Conservation (phyloP, 2,329 filamentous ascomycete genomes). For the Metarhizium sp. region DNA sequence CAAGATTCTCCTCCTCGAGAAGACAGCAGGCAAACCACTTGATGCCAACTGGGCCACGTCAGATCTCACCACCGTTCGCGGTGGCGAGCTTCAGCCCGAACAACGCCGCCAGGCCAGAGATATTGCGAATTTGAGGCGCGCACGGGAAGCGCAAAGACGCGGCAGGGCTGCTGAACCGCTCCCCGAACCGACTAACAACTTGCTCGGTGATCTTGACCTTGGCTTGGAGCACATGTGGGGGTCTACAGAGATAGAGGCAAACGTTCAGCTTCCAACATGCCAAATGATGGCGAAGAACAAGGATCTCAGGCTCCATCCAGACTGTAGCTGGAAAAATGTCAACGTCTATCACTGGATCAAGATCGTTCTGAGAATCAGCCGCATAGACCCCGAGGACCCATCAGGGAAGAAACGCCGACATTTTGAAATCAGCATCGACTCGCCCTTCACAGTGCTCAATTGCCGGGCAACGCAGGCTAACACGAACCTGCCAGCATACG, state of each 20-base stretch:
- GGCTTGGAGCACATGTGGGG: slow-evolving; percentile 66
- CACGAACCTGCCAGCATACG: slow-evolving; percentile 74
- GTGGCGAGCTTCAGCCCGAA: slow-evolving; percentile 59
- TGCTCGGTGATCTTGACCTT: slow-evolving; percentile 70
- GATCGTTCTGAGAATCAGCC: slow-evolving; percentile 90
- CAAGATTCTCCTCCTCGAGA: slow-evolving; percentile 82
- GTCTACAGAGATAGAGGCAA: slow-evolving; percentile 90
- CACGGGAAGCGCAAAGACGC: slow-evolving; percentile 39
- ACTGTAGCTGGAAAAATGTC: slow-evolving; percentile 89
- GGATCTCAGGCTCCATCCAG: slow-evolving; percentile 62
- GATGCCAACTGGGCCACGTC: slow-evolving; percentile 66
- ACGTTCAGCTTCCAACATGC: slow-evolving; percentile 83
- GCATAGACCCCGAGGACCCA: slow-evolving; percentile 68
- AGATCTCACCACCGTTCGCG: slow-evolving; percentile 65
- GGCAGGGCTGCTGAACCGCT: slow-evolving; percentile 30
- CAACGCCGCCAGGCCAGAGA: slow-evolving; percentile 39
- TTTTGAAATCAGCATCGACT: slow-evolving; percentile 95
- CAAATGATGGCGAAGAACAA: slow-evolving; percentile 72
- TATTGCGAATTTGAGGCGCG: slow-evolving; percentile 39
- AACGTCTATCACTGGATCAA: slow-evolving; percentile 97
- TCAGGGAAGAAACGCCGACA: slow-evolving; percentile 65
- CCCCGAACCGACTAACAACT: slow-evolving; percentile 52
- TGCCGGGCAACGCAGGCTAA: slow-evolving; percentile 91
- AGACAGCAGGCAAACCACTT: slow-evolving; percentile 69
- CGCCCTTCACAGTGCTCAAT: slow-evolving; percentile 85